A percentile compares a stretch with the other conserved stretches of the same genome.
These are phyloP conservation scores for Daldinia bambusicola DNA, from an alignment of 495 filamentous ascomycete genomes.

Conservation along the genomic window DNA sequence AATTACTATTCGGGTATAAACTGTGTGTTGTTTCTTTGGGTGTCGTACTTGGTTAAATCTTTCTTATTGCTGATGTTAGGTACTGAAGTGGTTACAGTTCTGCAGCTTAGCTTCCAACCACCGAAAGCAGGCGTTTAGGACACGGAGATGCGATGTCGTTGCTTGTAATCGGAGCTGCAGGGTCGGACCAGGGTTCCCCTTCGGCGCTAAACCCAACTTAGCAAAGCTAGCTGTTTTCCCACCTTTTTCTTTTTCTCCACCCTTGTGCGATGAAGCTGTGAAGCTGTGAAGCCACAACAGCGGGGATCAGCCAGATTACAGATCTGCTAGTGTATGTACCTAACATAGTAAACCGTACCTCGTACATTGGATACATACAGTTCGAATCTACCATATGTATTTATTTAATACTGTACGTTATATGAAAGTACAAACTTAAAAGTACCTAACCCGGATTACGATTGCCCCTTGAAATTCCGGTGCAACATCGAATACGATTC, in stretches of 20 bases:
- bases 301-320: slow-evolving; percentile 11
- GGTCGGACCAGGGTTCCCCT: slow-evolving; percentile 24
- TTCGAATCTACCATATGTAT: neutral
- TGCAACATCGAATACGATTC: slow-evolving; percentile 4
- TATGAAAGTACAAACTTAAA: too few relatives aligned
- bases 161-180: slow-evolving; percentile 24
- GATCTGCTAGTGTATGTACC: neutral
- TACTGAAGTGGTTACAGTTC: too few relatives aligned
- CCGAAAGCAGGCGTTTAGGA: neutral
- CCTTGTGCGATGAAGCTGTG: slow-evolving; percentile 19
- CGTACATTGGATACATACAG: neutral
- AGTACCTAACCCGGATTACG: too few relatives aligned
- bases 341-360: too few relatives aligned
- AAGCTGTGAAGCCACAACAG: slow-evolving; percentile 23
- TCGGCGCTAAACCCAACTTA: slow-evolving; percentile 19
- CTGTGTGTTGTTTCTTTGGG: neutral
- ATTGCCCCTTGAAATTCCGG: too few relatives aligned
- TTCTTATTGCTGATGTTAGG: too few relatives aligned
- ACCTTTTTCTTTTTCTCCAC: slow-evolving; percentile 30
- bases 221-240: neutral
- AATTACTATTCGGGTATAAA: slow-evolving; percentile 10
- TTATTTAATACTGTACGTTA: neutral
- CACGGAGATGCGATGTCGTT: slow-evolving; percentile 37
- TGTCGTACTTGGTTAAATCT: too few relatives aligned
- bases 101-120: too few relatives aligned